Evolutionary conservation across 345 rosid genomes (phyloP), one percentile per base, ranked within the genome.

Genomic region (Camelina laxa): DNA sequence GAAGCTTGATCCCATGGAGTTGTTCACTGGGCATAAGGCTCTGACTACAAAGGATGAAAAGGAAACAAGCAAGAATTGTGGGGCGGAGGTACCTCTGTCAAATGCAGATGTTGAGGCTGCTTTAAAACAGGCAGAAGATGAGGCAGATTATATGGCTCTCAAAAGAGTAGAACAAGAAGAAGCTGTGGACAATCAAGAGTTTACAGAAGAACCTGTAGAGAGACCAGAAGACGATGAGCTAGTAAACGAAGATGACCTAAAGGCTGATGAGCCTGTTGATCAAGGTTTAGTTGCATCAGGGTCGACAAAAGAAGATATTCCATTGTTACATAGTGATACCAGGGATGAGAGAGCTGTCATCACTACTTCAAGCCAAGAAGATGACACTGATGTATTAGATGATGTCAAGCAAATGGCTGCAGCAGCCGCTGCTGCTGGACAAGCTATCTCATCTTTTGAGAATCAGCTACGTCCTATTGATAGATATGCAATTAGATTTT

Each of bases 71-170:
- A 58, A 70, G 31, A 54, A 47, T 75, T 75, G 75, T 79, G 91
- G 84, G 69, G 71, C 48, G 14, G 91, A 87, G 65, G 80, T 80
- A 71, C 80, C 93, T 71, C 63, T 89, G 65, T 96, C 99, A 49
- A 87, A 84, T 82, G 96, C 91, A 36, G 99, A 96, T 79, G 92
- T 96, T 70, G 99, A 96, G 80, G 99, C 98, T 87, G 99, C 98
- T 76, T 79, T 96, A 62, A 92, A 96, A 80, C 79, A 82, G 76
- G 99, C 89, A 5, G 99, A 96, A 87, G 99, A 96, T 86, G 99
- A 96, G 80, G 99, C 99, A 78, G 99, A 96, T 84, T 96, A 92
- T 83, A 92, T 96, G 98, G 99, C 99, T 74, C 78, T 96, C 75
- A 96, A 96, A 85, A 92, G 81, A 85, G 99, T 89, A 22, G 99